Conservation (phyloP, 176 grass and related monocot species). For the Zea luxurians region DNA sequence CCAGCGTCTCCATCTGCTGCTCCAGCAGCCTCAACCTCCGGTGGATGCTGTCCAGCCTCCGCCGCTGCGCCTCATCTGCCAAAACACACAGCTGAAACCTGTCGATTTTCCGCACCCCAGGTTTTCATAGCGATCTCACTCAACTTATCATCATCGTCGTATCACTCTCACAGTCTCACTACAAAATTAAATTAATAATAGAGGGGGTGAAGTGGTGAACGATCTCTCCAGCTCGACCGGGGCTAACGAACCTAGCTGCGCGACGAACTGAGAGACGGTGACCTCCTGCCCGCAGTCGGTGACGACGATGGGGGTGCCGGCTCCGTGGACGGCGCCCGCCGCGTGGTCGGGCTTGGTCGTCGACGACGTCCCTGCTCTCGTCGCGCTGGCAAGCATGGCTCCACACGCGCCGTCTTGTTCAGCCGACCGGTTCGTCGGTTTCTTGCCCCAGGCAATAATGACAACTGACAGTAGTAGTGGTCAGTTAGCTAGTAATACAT, state of each 20-base stretch:
- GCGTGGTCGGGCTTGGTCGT: background rate
- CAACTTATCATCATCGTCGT: background rate
- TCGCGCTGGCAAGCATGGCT: conserved; percentile 45
- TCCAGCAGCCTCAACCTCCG: conserved; percentile 68
- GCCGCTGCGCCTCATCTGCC: conserved; percentile 63
- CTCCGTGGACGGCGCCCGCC: background rate
- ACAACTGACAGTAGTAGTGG: background rate
- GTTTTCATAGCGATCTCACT: background rate
- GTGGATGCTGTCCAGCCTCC: conserved; percentile 61
- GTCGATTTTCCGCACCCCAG: background rate
- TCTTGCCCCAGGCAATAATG: background rate
- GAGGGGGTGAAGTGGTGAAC: background rate
- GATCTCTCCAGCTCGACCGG: background rate
- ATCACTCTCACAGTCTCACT: background rate
- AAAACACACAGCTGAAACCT: too few relatives aligned
- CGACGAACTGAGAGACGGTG: conserved; percentile 45
- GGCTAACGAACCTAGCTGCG: conserved; percentile 44
- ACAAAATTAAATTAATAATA: background rate
- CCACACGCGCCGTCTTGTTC: background rate
- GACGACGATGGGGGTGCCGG: background rate
- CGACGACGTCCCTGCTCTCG: background rate
- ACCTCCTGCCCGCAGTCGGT: conserved; percentile 18
- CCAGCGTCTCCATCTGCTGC: conserved; percentile 80
- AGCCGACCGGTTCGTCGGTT: too few relatives aligned
- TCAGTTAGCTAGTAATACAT: background rate